Evolutionary conservation across 345 rosid genomes (phyloP).

Genomic region (Pugionium cornutum): DNA sequence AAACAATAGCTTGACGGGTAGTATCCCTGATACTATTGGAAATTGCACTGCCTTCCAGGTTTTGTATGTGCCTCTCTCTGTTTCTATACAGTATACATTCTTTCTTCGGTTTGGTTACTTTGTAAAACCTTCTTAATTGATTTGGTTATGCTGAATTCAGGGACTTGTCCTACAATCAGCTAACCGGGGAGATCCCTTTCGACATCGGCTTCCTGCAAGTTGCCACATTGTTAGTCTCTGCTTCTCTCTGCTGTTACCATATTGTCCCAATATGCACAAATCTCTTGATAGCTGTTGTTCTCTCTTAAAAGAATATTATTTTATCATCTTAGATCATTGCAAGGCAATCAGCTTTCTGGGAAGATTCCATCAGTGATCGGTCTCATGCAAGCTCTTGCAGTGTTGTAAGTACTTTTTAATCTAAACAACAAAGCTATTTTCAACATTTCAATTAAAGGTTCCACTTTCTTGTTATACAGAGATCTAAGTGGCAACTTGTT

Average conservation of each 20-base stretch:
- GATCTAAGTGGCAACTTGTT: constrained; percentile 86
- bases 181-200: constrained; percentile 91
- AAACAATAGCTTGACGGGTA: constrained; percentile 95
- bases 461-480: constrained; percentile 41
- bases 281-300: constrained; percentile 11
- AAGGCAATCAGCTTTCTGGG: constrained; percentile 82
- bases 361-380: constrained; percentile 94
- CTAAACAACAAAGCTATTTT: constrained; percentile 6
- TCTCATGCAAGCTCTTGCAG: constrained; percentile 99
- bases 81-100: constrained; percentile 1
- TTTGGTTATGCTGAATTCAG: constrained; percentile 44
- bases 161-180: constrained; percentile 92
- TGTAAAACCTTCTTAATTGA: not conserved
- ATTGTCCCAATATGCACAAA: not conserved
- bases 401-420: constrained; percentile 61
- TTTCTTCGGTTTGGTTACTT: constrained; percentile 7
- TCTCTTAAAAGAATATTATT: not conserved
- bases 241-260: not conserved
- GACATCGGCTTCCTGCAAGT: constrained; percentile 98
- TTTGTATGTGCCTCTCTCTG: constrained; percentile 65
- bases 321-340: constrained; percentile 70
- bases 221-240: constrained; percentile 77
- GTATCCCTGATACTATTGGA: constrained; percentile 85
- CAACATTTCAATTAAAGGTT: not conserved
- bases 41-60: constrained; percentile 98